phyloP scores from a whole-genome alignment of 345 rosid genomes.

The Theobroma cacao region DNA sequence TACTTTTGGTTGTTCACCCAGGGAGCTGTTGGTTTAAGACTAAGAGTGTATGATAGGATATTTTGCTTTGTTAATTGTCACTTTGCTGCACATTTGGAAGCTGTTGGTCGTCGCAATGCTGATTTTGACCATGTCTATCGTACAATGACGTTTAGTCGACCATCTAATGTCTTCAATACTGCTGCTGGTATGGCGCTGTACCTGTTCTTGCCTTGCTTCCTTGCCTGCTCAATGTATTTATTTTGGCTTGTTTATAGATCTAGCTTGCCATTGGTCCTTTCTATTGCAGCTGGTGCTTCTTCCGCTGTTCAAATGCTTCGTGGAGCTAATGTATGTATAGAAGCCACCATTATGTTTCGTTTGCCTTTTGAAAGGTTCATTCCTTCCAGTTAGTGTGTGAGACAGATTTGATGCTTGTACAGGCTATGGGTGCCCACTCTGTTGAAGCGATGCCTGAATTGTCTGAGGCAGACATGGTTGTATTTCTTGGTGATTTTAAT shows the following conservation, averaged over 20 bases:
- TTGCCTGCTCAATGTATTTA: slow-evolving; percentile 57
- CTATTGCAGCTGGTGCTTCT: slow-evolving; percentile 78
- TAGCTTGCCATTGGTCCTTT: slow-evolving; percentile 73
- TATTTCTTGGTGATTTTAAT: slow-evolving; percentile 82
- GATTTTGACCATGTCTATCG: slow-evolving; percentile 80
- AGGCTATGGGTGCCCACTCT: slow-evolving; percentile 45
- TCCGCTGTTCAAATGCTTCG: slow-evolving; percentile 58
- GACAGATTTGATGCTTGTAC: slow-evolving; percentile 15
- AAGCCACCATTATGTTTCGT: slow-evolving; percentile 18
- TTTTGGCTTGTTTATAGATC: slow-evolving; percentile 70
- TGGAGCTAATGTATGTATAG: slow-evolving; percentile 51
- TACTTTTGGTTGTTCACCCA: slow-evolving; percentile 25
- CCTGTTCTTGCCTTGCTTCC: slow-evolving; percentile 60
- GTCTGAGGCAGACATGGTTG: slow-evolving; percentile 77
- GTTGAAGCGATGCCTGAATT: slow-evolving; percentile 60
- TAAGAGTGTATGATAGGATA: slow-evolving; percentile 67
- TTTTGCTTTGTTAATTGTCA: slow-evolving; percentile 87
- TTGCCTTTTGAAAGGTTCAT: slow-evolving; percentile 6
- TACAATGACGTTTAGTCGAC: slow-evolving; percentile 58
- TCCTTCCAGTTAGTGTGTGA: slow-evolving; percentile 6
- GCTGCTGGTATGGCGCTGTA: slow-evolving; percentile 68
- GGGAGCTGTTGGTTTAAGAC: slow-evolving; percentile 87
- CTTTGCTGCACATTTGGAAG: slow-evolving; percentile 84
- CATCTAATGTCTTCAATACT: slow-evolving; percentile 42
- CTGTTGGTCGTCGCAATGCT: slow-evolving; percentile 70